Conservation (phyloP, 345 rosid species). For the Psidium friedrichsthalianum region DNA sequence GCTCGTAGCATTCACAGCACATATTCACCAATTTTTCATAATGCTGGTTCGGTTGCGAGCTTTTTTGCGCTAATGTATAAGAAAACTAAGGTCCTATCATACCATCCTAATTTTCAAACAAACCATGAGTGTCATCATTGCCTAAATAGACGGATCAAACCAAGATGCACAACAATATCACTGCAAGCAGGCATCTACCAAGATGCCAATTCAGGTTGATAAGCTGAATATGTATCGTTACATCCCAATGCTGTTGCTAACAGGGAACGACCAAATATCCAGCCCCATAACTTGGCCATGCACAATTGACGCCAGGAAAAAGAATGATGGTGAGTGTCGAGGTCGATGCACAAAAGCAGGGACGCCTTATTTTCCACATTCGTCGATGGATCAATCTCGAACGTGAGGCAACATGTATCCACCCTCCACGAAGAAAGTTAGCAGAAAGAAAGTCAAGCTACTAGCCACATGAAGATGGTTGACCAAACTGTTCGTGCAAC, state of each 20-base stretch:
- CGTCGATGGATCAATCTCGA: background rate
- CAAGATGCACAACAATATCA: background rate
- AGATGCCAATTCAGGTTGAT: background rate
- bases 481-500: slow-evolving; percentile 35
- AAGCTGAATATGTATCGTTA: background rate
- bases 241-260: background rate
- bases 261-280: background rate
- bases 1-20: background rate
- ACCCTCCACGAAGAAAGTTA: background rate
- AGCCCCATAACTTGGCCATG: background rate
- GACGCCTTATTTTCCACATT: background rate
- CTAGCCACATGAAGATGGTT: slow-evolving; percentile 29
- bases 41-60: background rate
- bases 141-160: background rate
- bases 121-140: background rate
- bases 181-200: background rate
- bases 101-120: background rate
- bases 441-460: background rate
- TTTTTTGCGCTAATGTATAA: background rate
- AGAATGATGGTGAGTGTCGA: background rate
- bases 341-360: background rate
- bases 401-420: background rate
- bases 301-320: background rate
- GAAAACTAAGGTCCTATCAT: background rate
- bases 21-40: background rate